Conservation (phyloP, 2,329 filamentous ascomycete genomes). For the Cladosporium sp. region DNA sequence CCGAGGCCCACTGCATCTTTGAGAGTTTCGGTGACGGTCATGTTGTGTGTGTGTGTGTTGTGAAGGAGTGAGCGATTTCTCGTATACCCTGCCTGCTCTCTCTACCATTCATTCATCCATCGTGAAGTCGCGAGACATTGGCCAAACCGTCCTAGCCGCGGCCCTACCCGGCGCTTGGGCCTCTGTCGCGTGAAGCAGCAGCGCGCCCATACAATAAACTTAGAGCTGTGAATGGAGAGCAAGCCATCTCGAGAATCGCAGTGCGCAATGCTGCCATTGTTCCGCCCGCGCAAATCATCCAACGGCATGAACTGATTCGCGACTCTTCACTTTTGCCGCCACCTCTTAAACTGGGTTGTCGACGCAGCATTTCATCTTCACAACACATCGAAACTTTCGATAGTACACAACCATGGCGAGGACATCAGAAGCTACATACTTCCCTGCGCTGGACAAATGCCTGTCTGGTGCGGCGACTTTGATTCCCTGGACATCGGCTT, state of each 20-base stretch:
- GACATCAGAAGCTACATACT: slow-evolving; percentile 57
- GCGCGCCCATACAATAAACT: slow-evolving; percentile 11
- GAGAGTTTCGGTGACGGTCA: slow-evolving; percentile 45
- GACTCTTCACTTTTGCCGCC: background rate
- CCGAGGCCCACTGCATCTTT: slow-evolving; percentile 52
- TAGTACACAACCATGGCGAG: background rate
- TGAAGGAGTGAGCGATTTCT: slow-evolving; percentile 1
- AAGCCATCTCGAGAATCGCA: background rate
- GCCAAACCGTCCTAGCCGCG: slow-evolving; percentile 11
- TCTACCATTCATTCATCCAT: background rate
- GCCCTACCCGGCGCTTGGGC: background rate
- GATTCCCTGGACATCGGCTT: slow-evolving; percentile 66
- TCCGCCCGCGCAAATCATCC: background rate
- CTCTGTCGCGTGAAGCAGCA: slow-evolving; percentile 8
- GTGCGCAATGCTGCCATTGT: slow-evolving; percentile 4
- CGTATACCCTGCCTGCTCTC: slow-evolving; percentile 7
- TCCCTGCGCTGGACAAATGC: slow-evolving; percentile 83
- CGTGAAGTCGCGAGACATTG: slow-evolving; percentile 21
- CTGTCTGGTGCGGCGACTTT: slow-evolving; percentile 77
- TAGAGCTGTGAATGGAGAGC: slow-evolving; percentile 1
- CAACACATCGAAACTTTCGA: slow-evolving; percentile 10
- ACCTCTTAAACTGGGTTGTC: background rate
- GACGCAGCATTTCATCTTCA: background rate
- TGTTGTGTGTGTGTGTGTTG: slow-evolving; percentile 25
- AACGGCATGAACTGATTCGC: slow-evolving; percentile 8